Evolutionary conservation across 2,329 filamentous ascomycete genomes (phyloP).

Genomic region (Corniculantispora saksenae): DNA sequence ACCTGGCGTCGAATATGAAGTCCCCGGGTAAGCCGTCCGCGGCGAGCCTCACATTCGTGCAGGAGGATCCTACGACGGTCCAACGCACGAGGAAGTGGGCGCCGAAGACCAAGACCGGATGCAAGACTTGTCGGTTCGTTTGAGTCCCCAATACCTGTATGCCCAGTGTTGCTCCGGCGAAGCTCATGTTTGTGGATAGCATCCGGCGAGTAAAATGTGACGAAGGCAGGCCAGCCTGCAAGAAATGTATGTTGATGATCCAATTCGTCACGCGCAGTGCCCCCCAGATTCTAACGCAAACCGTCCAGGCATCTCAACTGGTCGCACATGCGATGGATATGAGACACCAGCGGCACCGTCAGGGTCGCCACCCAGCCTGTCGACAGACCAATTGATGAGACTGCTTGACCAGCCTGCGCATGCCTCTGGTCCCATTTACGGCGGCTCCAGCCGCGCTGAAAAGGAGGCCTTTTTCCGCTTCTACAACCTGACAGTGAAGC

Average conservation of each 20-base stretch:
- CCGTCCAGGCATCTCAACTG: neutral
- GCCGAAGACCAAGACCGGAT: conserved; percentile 15
- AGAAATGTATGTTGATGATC: conserved; percentile 16
- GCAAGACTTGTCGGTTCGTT: conserved; percentile 17
- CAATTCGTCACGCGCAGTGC: no score
- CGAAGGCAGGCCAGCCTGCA: conserved; percentile 12
- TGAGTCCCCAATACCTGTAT: neutral
- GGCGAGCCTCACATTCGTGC: conserved; percentile 5
- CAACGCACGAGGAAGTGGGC: conserved; percentile 13
- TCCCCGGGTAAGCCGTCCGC: conserved; percentile 1
- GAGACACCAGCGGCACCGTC: neutral
- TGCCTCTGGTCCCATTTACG: conserved; percentile 7
- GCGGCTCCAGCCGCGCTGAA: conserved; percentile 8
- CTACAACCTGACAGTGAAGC: conserved; percentile 13
- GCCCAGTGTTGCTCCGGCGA: neutral
- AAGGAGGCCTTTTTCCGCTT: conserved; percentile 18
- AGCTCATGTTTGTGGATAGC: neutral
- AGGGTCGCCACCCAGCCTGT: neutral
- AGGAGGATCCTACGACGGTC: conserved; percentile 9
- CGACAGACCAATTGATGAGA: neutral
- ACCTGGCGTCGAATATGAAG: neutral
- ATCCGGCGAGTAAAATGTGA: conserved; percentile 14
- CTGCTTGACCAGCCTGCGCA: conserved; percentile 6
- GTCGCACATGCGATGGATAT: conserved; percentile 9
- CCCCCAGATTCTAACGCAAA: neutral